Base-by-base conservation (phyloP, 371 early-diverging fungal species). In the Mucor circinelloides region DNA sequence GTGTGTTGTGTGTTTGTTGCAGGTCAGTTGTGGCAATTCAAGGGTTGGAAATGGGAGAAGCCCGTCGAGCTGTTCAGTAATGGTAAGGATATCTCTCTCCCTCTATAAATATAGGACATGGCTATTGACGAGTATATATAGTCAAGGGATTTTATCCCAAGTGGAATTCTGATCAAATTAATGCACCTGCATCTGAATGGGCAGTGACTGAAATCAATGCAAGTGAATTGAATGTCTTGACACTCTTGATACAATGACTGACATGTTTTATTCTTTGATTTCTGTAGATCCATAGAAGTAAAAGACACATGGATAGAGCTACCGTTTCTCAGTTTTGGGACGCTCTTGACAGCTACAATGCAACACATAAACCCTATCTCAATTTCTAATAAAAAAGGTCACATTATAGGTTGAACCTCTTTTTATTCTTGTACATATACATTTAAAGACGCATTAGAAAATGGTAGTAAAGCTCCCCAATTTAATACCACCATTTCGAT, bases 21-120 rank as follows among this genome's bases (percentile, higher is more conserved):
- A 44, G 97, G 97, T 28, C 93, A 92, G 42, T 85, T 86, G 38
- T 97, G 98, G 98, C 97, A 97, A 76, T 95, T 96, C 75, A 93
- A 93, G 68, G 88, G 90, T 25, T 97, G 95, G 95, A 90, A 87
- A 67, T 95, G 93, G 89, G 86, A 86, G 50, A 86, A 88, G 25
- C 95, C 96, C 1, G 82, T 89, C 12, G 91, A 93, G 52, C 72
- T 97, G 15, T 96, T 97, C 76, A 80, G 83, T 19, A 85, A 91
- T 75, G 89, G 90, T 89, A 86, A 73, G 55, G 13, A 23, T 28
- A 3, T 17, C 19, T 44, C 0, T n/a, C 1, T 3, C n/a, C 10
- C 10, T 9, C 10, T 34, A 34, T 34, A 34, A 34, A 9, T n/a
- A n/a, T n/a, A n/a, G n/a, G n/a, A n/a, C n/a, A n/a, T n/a, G n/a